phyloP scores from a whole-genome alignment of 805 yeast genomes.

The Yamadazyma tumulicola region DNA sequence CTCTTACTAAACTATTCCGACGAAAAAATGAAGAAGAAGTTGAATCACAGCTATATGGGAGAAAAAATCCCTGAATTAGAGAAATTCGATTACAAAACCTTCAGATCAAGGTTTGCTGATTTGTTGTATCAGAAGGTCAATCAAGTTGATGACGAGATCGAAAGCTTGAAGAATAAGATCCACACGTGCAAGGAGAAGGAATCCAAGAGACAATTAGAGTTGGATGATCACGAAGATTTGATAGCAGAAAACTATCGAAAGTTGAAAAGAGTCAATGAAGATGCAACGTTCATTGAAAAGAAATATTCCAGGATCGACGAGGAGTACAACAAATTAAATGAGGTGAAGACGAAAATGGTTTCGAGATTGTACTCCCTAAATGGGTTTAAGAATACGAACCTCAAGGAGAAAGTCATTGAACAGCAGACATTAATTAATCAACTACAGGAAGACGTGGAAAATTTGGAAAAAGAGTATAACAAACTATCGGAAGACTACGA shows the following conservation, averaged over 20 bases:
- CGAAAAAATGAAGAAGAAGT: constrained; percentile 21
- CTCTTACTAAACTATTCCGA: constrained; percentile 18
- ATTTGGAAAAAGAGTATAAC: constrained; percentile 21
- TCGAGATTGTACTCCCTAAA: constrained; percentile 10
- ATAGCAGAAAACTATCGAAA: constrained; percentile 31
- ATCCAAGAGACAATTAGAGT: constrained; percentile 26
- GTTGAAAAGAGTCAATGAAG: constrained; percentile 34
- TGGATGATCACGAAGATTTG: constrained; percentile 30
- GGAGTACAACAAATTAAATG: constrained; percentile 22
- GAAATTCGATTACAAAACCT: constrained; percentile 22
- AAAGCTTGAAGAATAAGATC: constrained; percentile 13
- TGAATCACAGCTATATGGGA: constrained; percentile 15
- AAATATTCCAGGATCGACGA: constrained; percentile 29
- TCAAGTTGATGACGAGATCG: constrained; percentile 16
- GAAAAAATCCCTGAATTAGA: constrained; percentile 7
- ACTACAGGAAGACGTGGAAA: constrained; percentile 24
- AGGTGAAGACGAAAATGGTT: constrained; percentile 13
- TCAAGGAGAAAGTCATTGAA: constrained; percentile 8
- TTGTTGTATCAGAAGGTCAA: constrained; percentile 20
- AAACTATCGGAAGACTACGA: constrained; percentile 29
- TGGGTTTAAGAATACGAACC: constrained; percentile 3
- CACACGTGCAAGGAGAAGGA: constrained; percentile 24
- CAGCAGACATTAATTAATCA: constrained; percentile 21
- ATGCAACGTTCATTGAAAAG: constrained; percentile 28
- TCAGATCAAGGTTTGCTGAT: constrained; percentile 27